Evolutionary conservation across 2,329 filamentous ascomycete species (phyloP).

Genomic region (Huntiella savannae): DNA sequence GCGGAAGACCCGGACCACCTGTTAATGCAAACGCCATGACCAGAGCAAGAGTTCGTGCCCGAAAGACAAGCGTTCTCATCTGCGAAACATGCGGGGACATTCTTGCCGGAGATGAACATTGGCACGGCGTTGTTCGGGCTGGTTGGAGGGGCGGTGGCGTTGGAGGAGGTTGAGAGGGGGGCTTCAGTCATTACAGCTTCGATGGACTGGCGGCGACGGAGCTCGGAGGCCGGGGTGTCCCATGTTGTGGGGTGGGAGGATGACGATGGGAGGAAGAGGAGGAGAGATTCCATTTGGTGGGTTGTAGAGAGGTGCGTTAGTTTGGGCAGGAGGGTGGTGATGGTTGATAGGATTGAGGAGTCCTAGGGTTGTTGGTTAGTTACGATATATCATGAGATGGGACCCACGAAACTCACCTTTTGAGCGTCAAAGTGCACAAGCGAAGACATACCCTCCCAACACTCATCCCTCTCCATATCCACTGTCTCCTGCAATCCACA

Average conservation of each 20-base stretch:
- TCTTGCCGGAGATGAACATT: slow-evolving; percentile 16
- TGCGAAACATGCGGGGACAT: slow-evolving; percentile 56
- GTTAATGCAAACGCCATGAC: slow-evolving; percentile 58
- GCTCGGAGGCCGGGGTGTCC: slow-evolving; percentile 23
- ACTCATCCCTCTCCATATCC: slow-evolving; percentile 24
- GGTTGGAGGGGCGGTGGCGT: slow-evolving; percentile 5
- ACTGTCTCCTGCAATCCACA: slow-evolving; percentile 23
- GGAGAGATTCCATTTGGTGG: slow-evolving; percentile 35
- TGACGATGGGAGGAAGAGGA: slow-evolving; percentile 35
- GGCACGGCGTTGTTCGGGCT: slow-evolving; percentile 12
- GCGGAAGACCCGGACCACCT: slow-evolving; percentile 35
- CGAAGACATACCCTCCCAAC: slow-evolving; percentile 26
- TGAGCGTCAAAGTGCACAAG: slow-evolving; percentile 25
- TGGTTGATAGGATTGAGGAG: slow-evolving; percentile 22
- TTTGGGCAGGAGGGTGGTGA: slow-evolving; percentile 26
- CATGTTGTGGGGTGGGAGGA: slow-evolving; percentile 22
- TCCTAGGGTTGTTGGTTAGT: slow-evolving; percentile 17
- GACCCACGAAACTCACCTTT: slow-evolving; percentile 19
- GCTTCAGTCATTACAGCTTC: slow-evolving; percentile 12
- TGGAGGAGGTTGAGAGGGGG: slow-evolving; percentile 11
- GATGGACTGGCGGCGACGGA: slow-evolving; percentile 27
- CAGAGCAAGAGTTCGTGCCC: slow-evolving; percentile 60
- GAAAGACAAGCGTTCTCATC: slow-evolving; percentile 48
- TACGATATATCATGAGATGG: not conserved
- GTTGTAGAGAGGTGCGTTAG: slow-evolving; percentile 26